Evolutionary conservation across 805 yeast species (phyloP).

Genomic region (Pichia kluyveri): DNA sequence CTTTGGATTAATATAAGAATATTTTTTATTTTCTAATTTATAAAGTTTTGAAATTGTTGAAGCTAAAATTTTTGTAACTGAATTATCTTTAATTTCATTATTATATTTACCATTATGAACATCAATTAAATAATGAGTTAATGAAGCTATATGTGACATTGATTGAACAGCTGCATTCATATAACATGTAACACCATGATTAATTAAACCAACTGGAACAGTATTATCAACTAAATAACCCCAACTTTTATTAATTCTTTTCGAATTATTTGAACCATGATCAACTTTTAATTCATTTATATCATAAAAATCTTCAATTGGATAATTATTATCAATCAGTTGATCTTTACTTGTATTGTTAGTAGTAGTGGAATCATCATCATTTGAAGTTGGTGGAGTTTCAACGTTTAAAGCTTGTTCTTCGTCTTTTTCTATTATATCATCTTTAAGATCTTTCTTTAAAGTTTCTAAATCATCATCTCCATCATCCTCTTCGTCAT

Average conservation of each 20-base stretch:
- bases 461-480: conserved; percentile 19
- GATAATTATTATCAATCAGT: conserved; percentile 14
- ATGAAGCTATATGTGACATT: conserved; percentile 82
- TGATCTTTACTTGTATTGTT: conserved; percentile 12
- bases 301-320: conserved; percentile 39
- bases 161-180: conserved; percentile 94
- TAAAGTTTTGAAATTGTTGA: conserved; percentile 65
- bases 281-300: conserved; percentile 51
- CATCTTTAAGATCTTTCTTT: conserved; percentile 21
- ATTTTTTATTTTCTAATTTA: conserved; percentile 36
- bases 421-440: conserved; percentile 21
- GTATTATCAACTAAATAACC: conserved; percentile 36
- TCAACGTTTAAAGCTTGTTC: conserved; percentile 8
- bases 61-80: conserved; percentile 60
- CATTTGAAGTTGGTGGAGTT: conserved; percentile 14
- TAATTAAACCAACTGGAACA: conserved; percentile 68
- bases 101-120: conserved; percentile 47
- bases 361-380: conserved; percentile 17
- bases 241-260: conserved; percentile 66
- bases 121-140: conserved; percentile 73
- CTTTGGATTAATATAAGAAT: conserved; percentile 62
- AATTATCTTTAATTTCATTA: conserved; percentile 36
- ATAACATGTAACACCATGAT: conserved; percentile 94
- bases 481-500: conserved; percentile 20
- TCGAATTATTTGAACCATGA: conserved; percentile 52